A percentile compares a stretch with the other conserved stretches of the same genome.
Evolutionary conservation across 1,139 yeast genomes (phyloP).

Genomic region (Yamadazyma songkhlaensis): DNA sequence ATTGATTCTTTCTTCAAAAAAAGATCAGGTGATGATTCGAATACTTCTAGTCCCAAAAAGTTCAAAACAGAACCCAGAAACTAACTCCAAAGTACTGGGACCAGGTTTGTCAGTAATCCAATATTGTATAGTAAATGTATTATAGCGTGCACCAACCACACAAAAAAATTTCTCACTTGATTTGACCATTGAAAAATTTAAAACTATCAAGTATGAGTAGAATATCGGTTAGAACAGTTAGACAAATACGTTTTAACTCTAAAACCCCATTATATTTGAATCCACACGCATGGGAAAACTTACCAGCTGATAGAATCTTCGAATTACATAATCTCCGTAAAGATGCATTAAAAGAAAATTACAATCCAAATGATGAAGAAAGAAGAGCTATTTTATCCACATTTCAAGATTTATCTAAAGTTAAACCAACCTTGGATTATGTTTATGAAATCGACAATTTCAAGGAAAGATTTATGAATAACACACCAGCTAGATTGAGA

Average conservation of each 20-base stretch:
- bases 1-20: constrained; percentile 29
- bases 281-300: constrained; percentile 69
- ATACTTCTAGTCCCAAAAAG: constrained; percentile 5
- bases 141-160: background rate
- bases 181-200: background rate
- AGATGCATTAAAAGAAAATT: constrained; percentile 52
- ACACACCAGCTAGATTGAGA: constrained; percentile 36
- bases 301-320: constrained; percentile 61
- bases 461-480: constrained; percentile 45
- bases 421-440: constrained; percentile 39
- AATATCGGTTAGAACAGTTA: background rate
- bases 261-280: constrained; percentile 36
- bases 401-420: constrained; percentile 28
- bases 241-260: constrained; percentile 10
- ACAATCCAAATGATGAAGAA: constrained; percentile 51
- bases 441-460: constrained; percentile 46
- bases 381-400: constrained; percentile 48
- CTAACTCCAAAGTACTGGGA: too few relatives aligned
- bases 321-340: constrained; percentile 60
- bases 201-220: background rate
- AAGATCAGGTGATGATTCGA: constrained; percentile 4
- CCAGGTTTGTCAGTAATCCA: background rate
- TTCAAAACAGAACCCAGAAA: constrained; percentile 3
- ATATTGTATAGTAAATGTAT: background rate
- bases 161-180: constrained; percentile 5